Evolutionary conservation across 2,329 filamentous ascomycete species (phyloP).

Genomic region (Penicillium sp.): DNA sequence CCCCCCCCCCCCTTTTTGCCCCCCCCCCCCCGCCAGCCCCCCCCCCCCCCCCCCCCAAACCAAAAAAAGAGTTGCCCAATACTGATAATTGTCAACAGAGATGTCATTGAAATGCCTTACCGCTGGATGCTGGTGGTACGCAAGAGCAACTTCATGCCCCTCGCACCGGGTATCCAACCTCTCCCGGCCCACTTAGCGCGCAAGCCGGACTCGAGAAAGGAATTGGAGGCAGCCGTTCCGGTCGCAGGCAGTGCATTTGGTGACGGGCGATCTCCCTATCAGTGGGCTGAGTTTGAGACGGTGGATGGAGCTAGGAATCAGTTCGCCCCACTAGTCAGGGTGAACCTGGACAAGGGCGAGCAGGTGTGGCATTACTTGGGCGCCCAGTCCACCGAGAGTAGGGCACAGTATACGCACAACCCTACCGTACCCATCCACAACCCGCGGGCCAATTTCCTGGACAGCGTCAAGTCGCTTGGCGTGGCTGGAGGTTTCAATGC

Average conservation of each 20-base stretch:
- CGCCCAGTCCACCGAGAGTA: constrained; percentile 82
- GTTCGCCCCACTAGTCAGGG: constrained; percentile 65
- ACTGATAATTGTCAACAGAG: constrained; percentile 42
- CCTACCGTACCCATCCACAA: constrained; percentile 54
- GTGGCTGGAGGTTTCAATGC: constrained; percentile 27
- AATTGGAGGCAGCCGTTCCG: constrained; percentile 63
- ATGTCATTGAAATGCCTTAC: constrained; percentile 64
- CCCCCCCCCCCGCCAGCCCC: no score
- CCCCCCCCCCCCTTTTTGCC: not conserved
- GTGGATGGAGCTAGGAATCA: constrained; percentile 54
- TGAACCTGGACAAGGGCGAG: constrained; percentile 71
- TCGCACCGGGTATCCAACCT: constrained; percentile 49
- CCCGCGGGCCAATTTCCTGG: constrained; percentile 53
- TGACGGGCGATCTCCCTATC: constrained; percentile 58
- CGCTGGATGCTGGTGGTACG: constrained; percentile 53
- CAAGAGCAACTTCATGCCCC: constrained; percentile 51
- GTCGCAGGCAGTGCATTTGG: constrained; percentile 67
- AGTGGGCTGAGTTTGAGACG: constrained; percentile 79
- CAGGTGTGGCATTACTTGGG: constrained; percentile 90
- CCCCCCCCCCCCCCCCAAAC: no score
- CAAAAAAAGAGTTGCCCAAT: constrained; percentile 13
- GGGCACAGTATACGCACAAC: constrained; percentile 87
- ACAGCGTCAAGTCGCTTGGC: constrained; percentile 47
- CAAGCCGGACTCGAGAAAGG: constrained; percentile 56
- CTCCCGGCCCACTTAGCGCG: constrained; percentile 51